Percentiles rank a stretch among this genome's conserved stretches.
Conservation (phyloP, 306 rosid species). For the Phaseolus lunatus region DNA sequence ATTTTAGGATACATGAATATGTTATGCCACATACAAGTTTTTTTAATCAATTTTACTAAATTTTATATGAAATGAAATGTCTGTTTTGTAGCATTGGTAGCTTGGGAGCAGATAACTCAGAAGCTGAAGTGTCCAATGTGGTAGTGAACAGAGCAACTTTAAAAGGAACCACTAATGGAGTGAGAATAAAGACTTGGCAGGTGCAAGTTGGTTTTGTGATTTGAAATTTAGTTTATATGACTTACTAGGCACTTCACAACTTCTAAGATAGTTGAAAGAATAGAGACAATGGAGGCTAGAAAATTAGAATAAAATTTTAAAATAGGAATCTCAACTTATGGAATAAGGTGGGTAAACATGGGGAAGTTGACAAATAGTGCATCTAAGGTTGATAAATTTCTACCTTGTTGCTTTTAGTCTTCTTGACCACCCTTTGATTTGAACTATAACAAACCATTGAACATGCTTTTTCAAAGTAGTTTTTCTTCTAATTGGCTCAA, state of each 20-base stretch:
- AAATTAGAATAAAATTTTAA: constrained; percentile 9
- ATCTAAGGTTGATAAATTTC: constrained; percentile 34
- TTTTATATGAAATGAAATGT: not conserved
- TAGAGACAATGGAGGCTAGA: constrained; percentile 8
- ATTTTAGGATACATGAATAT: not conserved
- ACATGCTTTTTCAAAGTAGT: constrained; percentile 1
- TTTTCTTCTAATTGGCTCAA: constrained; percentile 2
- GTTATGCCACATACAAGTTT: too few relatives aligned
- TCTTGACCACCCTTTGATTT: constrained; percentile 28
- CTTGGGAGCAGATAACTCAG: constrained; percentile 72
- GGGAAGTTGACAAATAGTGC: constrained; percentile 34
- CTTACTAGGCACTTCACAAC: not conserved
- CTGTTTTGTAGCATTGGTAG: constrained; percentile 77
- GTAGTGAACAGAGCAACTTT: constrained; percentile 62
- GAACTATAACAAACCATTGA: not conserved
- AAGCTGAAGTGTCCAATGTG: constrained; percentile 75
- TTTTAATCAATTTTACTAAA: not conserved
- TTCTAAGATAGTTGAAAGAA: not conserved
- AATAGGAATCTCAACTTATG: not conserved
- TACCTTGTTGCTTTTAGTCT: constrained; percentile 9
- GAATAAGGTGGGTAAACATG: constrained; percentile 12
- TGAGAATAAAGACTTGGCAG: constrained; percentile 96
- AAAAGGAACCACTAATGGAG: constrained; percentile 77
- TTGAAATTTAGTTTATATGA: constrained; percentile 4
- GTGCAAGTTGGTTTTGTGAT: constrained; percentile 49